phyloP scores from a whole-genome alignment of 2,329 filamentous ascomycete genomes.

The Calonectria naviculata region DNA sequence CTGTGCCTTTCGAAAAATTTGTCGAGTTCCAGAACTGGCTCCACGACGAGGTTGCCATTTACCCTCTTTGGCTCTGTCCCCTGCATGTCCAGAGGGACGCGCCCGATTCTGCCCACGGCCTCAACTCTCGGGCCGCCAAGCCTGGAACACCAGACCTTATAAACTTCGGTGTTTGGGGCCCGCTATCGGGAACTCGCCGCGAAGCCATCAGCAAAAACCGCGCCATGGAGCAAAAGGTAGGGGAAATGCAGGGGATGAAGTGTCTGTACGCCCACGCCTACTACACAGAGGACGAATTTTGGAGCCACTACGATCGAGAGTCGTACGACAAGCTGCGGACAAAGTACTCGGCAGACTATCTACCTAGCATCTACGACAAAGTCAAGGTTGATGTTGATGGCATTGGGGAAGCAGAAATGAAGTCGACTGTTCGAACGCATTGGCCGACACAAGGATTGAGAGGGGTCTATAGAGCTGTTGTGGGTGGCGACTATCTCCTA shows the following conservation, averaged over 20 bases:
- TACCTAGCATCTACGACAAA: constrained; percentile 77
- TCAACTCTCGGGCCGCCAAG: constrained; percentile 59
- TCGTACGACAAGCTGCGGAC: constrained; percentile 69
- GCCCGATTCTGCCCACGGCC: constrained; percentile 55
- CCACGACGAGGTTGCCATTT: constrained; percentile 56
- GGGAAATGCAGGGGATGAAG: constrained; percentile 72
- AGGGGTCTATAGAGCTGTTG: constrained; percentile 57
- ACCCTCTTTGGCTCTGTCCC: constrained; percentile 68
- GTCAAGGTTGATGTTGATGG: constrained; percentile 62
- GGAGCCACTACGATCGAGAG: constrained; percentile 69
- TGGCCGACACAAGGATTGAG: constrained; percentile 59
- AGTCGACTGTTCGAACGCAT: constrained; percentile 45
- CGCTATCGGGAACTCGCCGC: constrained; percentile 52
- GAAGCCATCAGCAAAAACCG: constrained; percentile 67
- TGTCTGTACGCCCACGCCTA: constrained; percentile 78
- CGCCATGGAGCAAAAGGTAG: constrained; percentile 68
- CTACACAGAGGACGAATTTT: constrained; percentile 76
- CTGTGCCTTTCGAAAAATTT: constrained; percentile 56
- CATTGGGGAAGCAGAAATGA: constrained; percentile 44
- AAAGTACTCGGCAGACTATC: constrained; percentile 67
- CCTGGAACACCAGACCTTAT: constrained; percentile 56
- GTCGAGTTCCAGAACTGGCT: constrained; percentile 61
- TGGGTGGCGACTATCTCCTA: constrained; percentile 59
- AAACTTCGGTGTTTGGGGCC: constrained; percentile 74
- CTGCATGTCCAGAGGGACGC: constrained; percentile 56